phyloP scores from a whole-genome alignment of 805 yeast species.

The Hanseniaspora taiwanica region DNA sequence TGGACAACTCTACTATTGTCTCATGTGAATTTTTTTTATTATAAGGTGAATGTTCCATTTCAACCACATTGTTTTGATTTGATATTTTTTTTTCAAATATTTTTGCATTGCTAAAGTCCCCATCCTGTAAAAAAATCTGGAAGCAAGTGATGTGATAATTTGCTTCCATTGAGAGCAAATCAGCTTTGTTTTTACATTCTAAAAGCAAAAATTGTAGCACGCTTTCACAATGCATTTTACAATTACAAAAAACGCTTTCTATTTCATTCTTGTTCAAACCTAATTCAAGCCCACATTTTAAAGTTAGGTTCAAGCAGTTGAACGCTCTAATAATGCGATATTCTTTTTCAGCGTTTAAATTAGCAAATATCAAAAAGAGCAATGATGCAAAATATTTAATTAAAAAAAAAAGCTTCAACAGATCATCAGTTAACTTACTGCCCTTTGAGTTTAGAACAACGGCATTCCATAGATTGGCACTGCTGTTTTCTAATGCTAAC shows the following conservation, averaged over 20 bases:
- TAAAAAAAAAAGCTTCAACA: conserved; percentile 7
- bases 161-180: no score
- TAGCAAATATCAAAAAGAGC: conserved; percentile 16
- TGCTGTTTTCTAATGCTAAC: conserved; percentile 17
- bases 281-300: conserved; percentile 14
- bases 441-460: conserved; percentile 18
- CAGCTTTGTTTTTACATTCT: no score
- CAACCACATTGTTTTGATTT: conserved; percentile 6
- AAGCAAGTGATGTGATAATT: no score
- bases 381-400: conserved; percentile 22
- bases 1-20: not conserved
- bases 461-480: conserved; percentile 28
- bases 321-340: conserved; percentile 22
- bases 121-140: conserved; percentile 19
- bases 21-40: not conserved
- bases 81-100: conserved; percentile 23
- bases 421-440: conserved; percentile 5
- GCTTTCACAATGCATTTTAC: conserved; percentile 19
- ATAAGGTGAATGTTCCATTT: no score
- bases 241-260: conserved; percentile 2
- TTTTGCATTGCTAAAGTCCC: conserved; percentile 25
- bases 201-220: conserved; percentile 18
- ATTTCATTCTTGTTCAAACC: conserved; percentile 5
- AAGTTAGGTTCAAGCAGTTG: conserved; percentile 16
- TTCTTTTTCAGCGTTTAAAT: conserved; percentile 15